Base-by-base conservation (phyloP, 2,329 filamentous ascomycete genomes). In the Xylariaceae sp. region DNA sequence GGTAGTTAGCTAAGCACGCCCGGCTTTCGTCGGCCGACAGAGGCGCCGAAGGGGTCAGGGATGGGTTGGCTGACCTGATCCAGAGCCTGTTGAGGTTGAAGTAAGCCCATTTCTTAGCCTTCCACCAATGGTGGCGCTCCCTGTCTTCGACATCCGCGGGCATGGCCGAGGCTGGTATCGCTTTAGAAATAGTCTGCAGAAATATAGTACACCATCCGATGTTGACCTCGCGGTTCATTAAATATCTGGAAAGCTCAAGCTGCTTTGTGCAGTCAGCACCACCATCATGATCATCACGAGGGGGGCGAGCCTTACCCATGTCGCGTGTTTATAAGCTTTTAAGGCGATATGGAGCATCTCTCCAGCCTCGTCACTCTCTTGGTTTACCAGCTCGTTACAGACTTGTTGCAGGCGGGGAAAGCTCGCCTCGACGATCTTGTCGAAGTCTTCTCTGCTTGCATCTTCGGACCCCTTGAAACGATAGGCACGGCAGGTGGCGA, bases 41-140 rank as follows among this genome's bases (percentile, higher is more conserved):
- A 9, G 36, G 13, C 5, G 4, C 11, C 37, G 31, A n/a, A 19
- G 42, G n/a, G n/a, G n/a, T n/a, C n/a, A n/a, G 24, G 5, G 23
- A 11, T n/a, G 23, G 23, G 16, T 23, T 31, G 12, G 28, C 47
- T 46, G 68, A 90, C 85, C 88, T 78, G 52, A 97, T 89, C 59
- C 92, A 98, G 13, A 98, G 77, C 47, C 92, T 79, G 68, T 98
- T 98, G 53, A 98, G 68, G 64, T 97, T 97, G 57, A 92, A 94
- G 65, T 96, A 98, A 11, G 90, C 85, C 92, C 92, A 97, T 67
- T 98, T 98, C 81, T 97, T 97, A 48, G 89, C 86, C 71, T 97
- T 98, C 90, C 90, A 98, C 90, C 92, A 98, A 63, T 96, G 88
- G 60, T 95, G 89, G 55, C 83, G 78, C 65, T 97, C 92, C 41